A percentile compares a stretch with the other conserved stretches of the same genome.
Evolutionary conservation across 2,329 filamentous ascomycete species (phyloP).

Genomic region (Colletotrichum truncatum): DNA sequence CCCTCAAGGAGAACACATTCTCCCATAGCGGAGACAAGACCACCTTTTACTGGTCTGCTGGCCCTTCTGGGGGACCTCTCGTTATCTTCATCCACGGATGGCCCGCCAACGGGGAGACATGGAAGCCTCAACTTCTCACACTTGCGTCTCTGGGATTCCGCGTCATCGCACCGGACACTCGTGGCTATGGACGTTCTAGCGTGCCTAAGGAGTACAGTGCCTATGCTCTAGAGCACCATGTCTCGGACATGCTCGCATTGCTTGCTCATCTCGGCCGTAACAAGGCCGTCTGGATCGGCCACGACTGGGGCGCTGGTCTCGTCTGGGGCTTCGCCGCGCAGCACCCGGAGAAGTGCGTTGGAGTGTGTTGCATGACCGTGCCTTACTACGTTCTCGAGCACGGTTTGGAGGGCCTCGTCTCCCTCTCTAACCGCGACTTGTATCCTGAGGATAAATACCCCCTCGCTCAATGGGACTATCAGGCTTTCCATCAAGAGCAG

Average conservation of each 20-base stretch:
- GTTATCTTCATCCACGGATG: constrained; percentile 48
- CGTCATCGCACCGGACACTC: constrained; percentile 42
- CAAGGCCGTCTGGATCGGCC: constrained; percentile 56
- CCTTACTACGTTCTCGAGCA: constrained; percentile 52
- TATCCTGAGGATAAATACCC: constrained; percentile 54
- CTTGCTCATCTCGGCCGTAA: constrained; percentile 40
- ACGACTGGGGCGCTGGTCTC: constrained; percentile 50
- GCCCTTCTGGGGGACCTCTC: constrained; percentile 37
- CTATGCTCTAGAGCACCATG: constrained; percentile 43
- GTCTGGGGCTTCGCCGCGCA: constrained; percentile 39
- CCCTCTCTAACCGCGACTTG: constrained; percentile 49
- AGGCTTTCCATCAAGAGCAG: constrained; percentile 36
- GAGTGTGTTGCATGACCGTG: constrained; percentile 41
- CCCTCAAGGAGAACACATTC: constrained; percentile 10
- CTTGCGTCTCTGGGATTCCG: constrained; percentile 41
- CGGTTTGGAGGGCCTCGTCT: constrained; percentile 46
- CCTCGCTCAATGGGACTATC: constrained; percentile 42
- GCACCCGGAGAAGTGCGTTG: constrained; percentile 37
- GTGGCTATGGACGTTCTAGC: constrained; percentile 47
- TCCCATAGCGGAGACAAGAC: constrained; percentile 35
- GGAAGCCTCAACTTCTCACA: constrained; percentile 41
- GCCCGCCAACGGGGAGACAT: constrained; percentile 43
- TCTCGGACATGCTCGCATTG: constrained; percentile 44
- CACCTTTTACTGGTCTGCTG: constrained; percentile 41
- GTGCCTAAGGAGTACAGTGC: constrained; percentile 36